Evolutionary conservation across 495 filamentous ascomycete genomes (phyloP).

Genomic region (Podospora bellae-mahoneyi): DNA sequence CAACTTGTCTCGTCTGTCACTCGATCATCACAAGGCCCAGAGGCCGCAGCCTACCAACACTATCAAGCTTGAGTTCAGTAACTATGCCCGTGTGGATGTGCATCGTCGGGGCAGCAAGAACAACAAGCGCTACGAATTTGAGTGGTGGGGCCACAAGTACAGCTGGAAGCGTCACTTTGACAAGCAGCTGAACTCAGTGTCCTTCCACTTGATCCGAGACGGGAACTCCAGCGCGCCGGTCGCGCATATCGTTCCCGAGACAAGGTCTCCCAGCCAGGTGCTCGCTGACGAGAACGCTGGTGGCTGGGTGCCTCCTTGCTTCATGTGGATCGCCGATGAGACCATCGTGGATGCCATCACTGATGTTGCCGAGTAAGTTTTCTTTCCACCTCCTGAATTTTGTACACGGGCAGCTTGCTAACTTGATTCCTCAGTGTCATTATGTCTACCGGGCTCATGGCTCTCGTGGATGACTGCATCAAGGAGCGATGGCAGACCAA

Average conservation of each 20-base stretch:
- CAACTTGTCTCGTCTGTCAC: conserved; percentile 38
- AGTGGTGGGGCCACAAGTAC: conserved; percentile 88
- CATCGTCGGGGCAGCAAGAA: conserved; percentile 65
- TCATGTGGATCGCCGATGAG: conserved; percentile 80
- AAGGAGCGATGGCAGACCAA: conserved; percentile 71
- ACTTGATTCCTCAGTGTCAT: conserved; percentile 60
- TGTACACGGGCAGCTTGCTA: conserved; percentile 21
- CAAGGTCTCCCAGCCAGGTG: conserved; percentile 63
- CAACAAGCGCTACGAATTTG: conserved; percentile 79
- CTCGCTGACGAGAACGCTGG: conserved; percentile 73
- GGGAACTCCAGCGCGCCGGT: conserved; percentile 58
- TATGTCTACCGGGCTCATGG: conserved; percentile 83
- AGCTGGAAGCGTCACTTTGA: conserved; percentile 74
- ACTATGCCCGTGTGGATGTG: conserved; percentile 91
- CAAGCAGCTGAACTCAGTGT: conserved; percentile 57
- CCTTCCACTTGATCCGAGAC: conserved; percentile 73
- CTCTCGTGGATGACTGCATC: conserved; percentile 90
- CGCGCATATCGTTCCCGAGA: conserved; percentile 83
- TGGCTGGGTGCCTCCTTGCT: conserved; percentile 88
- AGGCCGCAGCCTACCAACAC: conserved; percentile 61
- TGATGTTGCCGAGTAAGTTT: conserved; percentile 90
- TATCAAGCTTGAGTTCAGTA: conserved; percentile 89
- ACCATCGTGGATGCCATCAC: conserved; percentile 61
- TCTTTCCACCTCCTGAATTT: conserved; percentile 1
- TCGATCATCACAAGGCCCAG: conserved; percentile 34